Percentiles rank a stretch among this genome's conserved stretches.
Evolutionary conservation across 2,329 filamentous ascomycete species (phyloP).

Genomic region (Talaromyces sp.): DNA sequence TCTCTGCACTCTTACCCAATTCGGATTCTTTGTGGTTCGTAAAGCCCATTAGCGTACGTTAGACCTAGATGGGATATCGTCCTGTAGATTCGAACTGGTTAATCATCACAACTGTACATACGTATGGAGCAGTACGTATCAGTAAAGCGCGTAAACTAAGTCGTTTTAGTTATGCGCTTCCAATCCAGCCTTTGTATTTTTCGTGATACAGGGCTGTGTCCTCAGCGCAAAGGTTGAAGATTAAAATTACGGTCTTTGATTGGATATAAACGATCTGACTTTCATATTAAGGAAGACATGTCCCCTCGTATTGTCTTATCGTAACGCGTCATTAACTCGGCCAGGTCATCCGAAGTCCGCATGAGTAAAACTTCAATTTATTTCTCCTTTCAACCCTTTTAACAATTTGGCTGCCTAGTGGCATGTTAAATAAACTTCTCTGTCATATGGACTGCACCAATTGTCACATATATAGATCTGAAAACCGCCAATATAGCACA

Average conservation of each 20-base stretch:
- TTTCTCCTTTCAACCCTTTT: background rate
- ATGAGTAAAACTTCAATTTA: background rate
- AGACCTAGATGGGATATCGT: constrained; percentile 1
- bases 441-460: background rate
- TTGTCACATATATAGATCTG: background rate
- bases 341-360: background rate
- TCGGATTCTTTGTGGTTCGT: background rate
- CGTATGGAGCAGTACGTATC: background rate
- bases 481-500: background rate
- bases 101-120: background rate
- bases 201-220: background rate
- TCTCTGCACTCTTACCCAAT: background rate
- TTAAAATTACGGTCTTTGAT: background rate
- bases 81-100: background rate
- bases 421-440: background rate
- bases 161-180: background rate
- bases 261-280: background rate
- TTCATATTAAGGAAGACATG: background rate
- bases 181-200: background rate
- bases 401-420: constrained; percentile 4
- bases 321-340: background rate
- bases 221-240: background rate
- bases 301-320: background rate
- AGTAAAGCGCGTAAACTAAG: constrained; percentile 7
- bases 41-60: background rate